A percentile compares a stretch with the other conserved stretches of the same genome.
These are phyloP conservation scores for Rhizopogon vesiculosus DNA, from an alignment of 768 basidiomycete genomes.

Conservation along the genomic window DNA sequence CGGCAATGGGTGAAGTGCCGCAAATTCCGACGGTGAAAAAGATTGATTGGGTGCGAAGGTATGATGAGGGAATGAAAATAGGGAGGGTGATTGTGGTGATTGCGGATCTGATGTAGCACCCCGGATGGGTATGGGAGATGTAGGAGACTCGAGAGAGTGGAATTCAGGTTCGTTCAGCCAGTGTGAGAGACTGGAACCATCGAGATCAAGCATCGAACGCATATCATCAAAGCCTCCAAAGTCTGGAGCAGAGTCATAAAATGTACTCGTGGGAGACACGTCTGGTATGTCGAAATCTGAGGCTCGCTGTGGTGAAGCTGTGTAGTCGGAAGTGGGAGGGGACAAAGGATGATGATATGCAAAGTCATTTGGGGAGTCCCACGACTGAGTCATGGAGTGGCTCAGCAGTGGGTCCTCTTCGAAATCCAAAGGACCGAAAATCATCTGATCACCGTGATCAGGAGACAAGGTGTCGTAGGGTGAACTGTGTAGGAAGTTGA, in stretches of 20 bases:
- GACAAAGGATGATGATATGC: conserved; percentile 36
- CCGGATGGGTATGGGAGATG: conserved; percentile 65
- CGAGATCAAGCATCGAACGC: conserved; percentile 32
- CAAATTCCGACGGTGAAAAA: conserved; percentile 60
- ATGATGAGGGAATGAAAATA: conserved; percentile 44
- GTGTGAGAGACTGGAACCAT: conserved; percentile 39
- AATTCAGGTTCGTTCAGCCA: conserved; percentile 65
- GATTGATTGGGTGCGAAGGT: conserved; percentile 44
- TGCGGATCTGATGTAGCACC: conserved; percentile 36
- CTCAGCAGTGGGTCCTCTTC: conserved; percentile 25
- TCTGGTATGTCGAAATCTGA: conserved; percentile 38
- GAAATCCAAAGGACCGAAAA: conserved; percentile 30
- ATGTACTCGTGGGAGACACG: conserved; percentile 33
- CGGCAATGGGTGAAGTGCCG: conserved; percentile 58
- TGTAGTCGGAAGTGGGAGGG: conserved; percentile 33
- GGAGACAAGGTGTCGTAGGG: conserved; percentile 33
- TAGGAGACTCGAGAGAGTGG: conserved; percentile 30
- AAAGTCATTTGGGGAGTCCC: conserved; percentile 28
- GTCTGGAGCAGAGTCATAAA: conserved; percentile 26
- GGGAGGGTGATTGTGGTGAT: conserved; percentile 34
- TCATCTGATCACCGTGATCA: conserved; percentile 27
- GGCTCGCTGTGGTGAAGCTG: conserved; percentile 34
- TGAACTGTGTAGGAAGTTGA: conserved; percentile 41
- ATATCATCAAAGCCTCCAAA: conserved; percentile 28
- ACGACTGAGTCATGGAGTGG: conserved; percentile 7